Conservation (phyloP, 176 grass and related monocot genomes). For the Phoenix dactylifera region DNA sequence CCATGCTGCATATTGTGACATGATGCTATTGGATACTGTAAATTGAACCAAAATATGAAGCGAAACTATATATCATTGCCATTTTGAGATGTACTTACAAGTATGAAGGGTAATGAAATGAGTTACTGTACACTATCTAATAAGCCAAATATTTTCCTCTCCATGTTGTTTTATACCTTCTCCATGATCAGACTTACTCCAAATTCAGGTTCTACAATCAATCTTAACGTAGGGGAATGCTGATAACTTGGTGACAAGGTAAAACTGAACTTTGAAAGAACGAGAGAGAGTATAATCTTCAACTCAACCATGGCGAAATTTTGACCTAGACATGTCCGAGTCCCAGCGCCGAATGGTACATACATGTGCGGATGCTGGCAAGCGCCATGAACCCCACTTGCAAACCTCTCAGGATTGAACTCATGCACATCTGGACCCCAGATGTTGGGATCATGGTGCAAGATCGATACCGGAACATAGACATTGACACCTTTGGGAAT, state of each 20-base stretch:
- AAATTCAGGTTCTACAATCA: conserved; percentile 81
- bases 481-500: conserved; percentile 88
- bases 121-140: no score
- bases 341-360: conserved; percentile 77
- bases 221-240: conserved; percentile 62
- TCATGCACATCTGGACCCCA: conserved; percentile 66
- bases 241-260: conserved; percentile 41
- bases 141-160: no score
- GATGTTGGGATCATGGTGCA: conserved; percentile 73
- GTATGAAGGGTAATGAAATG: no score
- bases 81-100: no score
- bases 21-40: no score
- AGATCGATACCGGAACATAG: conserved; percentile 65
- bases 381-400: conserved; percentile 27
- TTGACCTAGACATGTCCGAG: conserved; percentile 92
- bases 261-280: conserved; percentile 63
- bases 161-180: conserved; percentile 8
- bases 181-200: conserved; percentile 59
- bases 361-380: conserved; percentile 56
- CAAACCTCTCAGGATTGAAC: conserved; percentile 82
- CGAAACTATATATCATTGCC: no score
- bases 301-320: conserved; percentile 87
- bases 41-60: no score
- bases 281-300: conserved; percentile 72
- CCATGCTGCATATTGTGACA: no score